These are phyloP conservation scores for Vicia sativa DNA, from an alignment of 306 rosid genomes.

Conservation along the genomic window DNA sequence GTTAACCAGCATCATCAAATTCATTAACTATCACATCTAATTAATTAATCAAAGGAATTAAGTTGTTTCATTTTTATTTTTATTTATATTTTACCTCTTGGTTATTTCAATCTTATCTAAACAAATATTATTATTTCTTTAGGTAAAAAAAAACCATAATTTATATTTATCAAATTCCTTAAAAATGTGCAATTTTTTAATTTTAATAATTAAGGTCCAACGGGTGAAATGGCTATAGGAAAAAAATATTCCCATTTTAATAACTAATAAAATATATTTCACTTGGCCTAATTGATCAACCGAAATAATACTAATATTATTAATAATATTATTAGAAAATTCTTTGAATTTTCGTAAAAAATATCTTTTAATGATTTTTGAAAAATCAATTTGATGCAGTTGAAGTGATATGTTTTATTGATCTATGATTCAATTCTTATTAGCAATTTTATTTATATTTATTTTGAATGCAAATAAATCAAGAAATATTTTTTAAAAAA, in stretches of 20 bases:
- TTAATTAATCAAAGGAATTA: conserved; percentile 33
- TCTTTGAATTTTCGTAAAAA: too few species aligned
- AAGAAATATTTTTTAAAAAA: too few species aligned
- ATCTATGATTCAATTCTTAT: too few species aligned
- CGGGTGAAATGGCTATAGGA: conserved; percentile 12
- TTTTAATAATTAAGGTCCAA: conserved; percentile 31
- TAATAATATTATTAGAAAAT: too few species aligned
- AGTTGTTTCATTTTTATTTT: background rate
- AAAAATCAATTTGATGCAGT: too few species aligned
- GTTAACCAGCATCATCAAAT: conserved; percentile 17
- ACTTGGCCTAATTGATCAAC: background rate
- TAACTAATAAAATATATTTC: background rate
- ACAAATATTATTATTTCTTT: too few species aligned
- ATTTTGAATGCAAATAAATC: too few species aligned
- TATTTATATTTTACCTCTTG: background rate
- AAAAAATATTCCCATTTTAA: conserved; percentile 1
- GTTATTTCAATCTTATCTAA: conserved; percentile 39
- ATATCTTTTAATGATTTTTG: too few species aligned
- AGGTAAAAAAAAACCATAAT: conserved; percentile 18
- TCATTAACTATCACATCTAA: background rate
- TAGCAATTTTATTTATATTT: too few species aligned
- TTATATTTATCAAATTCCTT: conserved; percentile 34
- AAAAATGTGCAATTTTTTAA: conserved; percentile 23
- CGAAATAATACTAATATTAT: too few species aligned
- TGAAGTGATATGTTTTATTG: too few species aligned